Evolutionary conservation across 257 asterid genomes (phyloP), one percentile per base, ranked within the genome.

Genomic region (Marsdenia floribunda): DNA sequence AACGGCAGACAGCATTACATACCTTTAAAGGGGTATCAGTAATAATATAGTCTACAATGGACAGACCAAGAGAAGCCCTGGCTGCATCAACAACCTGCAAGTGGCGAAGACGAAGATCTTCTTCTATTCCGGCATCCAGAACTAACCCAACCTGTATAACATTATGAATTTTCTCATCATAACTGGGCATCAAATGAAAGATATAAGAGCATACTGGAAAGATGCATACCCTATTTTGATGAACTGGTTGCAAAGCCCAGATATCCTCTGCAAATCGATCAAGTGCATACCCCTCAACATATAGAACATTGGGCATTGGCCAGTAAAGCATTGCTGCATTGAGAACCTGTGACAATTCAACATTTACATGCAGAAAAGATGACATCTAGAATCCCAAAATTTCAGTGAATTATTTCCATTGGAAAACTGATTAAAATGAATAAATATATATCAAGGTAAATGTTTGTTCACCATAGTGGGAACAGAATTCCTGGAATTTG

Each of bases 261-360:
- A 80, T 85, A 53, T 96, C 98, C 86, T 91, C 91, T 26, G 98
- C 96, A 83, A 93, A 91, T 81, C 93, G 86, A 83, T 93, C 97
- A 59, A 93, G 87, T 40, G 98, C 98, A 78, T 88, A 93, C 26
- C 98, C 98, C 85, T 93, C 98, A 73, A 93, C 98, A 70, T 93
- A 93, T 13, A 90, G 80, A 6, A 88, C 91, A 83, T 93, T 90
- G 0, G 94, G 84, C 93, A 93, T 88, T 46, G 98, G 96, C 98
- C 97, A 93, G 77, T 91, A 93, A 71, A 93, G 96, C 97, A 90
- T 88, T 80, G 97, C 97, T 77, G 98, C 98, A 93, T 93, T 93
- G 78, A 93, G 97, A 85, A 93, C 98, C 98, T 91, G 96, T 38
- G 82, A 80, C 75, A 75, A 81, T 82, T 78, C 80, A 74, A 78